Evolutionary conservation across 2,329 filamentous ascomycete genomes (phyloP).

Genomic region (Shiraia sp.): DNA sequence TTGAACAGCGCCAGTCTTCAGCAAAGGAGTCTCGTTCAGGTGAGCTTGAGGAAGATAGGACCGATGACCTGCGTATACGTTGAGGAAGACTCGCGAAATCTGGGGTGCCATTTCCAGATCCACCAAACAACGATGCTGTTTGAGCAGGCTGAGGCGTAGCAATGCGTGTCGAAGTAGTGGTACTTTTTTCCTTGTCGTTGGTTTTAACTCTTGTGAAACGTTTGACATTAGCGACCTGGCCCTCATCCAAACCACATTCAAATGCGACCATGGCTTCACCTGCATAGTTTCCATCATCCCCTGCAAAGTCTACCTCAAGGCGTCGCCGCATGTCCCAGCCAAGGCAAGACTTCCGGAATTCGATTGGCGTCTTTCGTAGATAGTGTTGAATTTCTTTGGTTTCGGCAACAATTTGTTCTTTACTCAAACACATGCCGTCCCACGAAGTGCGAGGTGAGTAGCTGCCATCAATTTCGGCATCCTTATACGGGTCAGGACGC

Average conservation of each 20-base stretch:
- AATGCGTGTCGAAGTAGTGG: conserved; percentile 17
- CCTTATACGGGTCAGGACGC: conserved; percentile 72
- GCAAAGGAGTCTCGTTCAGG: conserved; percentile 42
- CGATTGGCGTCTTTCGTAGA: conserved; percentile 69
- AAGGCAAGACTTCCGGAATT: conserved; percentile 77
- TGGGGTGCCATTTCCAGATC: conserved; percentile 35
- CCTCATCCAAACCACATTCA: conserved; percentile 69
- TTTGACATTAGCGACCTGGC: conserved; percentile 56
- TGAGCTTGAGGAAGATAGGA: conserved; percentile 42
- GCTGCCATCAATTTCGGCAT: conserved; percentile 65
- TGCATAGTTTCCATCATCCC: conserved; percentile 73
- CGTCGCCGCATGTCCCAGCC: conserved; percentile 91
- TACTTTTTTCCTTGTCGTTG: conserved; percentile 31
- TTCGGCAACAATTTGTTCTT: conserved; percentile 73
- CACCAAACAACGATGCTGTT: conserved; percentile 56
- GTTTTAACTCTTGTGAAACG: conserved; percentile 62
- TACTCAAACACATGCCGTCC: conserved; percentile 70
- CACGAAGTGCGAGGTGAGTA: conserved; percentile 82
- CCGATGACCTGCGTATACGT: conserved; percentile 36
- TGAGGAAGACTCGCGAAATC: conserved; percentile 20
- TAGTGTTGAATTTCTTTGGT: conserved; percentile 81
- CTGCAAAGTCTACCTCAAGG: conserved; percentile 86
- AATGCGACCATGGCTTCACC: conserved; percentile 80
- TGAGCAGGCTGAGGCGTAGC: conserved; percentile 20
- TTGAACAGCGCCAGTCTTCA: conserved; percentile 70